Evolutionary conservation across 352 stramenopile genomes (phyloP).

Genomic region (Pythium periplocum): DNA sequence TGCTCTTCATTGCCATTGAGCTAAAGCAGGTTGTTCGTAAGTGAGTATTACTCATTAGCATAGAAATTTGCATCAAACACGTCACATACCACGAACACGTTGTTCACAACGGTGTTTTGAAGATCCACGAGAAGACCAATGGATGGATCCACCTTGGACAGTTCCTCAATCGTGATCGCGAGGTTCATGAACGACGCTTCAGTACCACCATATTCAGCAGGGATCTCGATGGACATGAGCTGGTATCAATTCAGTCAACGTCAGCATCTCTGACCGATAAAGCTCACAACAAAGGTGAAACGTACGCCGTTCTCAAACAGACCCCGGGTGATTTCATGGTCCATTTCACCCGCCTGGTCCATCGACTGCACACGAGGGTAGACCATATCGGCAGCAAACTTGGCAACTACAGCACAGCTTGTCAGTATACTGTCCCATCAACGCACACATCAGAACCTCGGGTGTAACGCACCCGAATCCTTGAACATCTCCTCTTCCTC

Average conservation of each 20-base stretch:
- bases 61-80: not conserved
- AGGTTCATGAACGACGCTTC: slow-evolving; percentile 94
- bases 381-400: slow-evolving; percentile 85
- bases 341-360: slow-evolving; percentile 89
- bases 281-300: slow-evolving; percentile 2
- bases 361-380: slow-evolving; percentile 88
- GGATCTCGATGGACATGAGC: slow-evolving; percentile 96
- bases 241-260: not conserved
- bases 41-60: not conserved
- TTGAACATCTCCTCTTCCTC: slow-evolving; percentile 83
- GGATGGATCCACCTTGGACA: slow-evolving; percentile 93
- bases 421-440: not conserved
- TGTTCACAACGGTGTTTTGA: slow-evolving; percentile 95
- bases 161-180: slow-evolving; percentile 95
- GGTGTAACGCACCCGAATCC: slow-evolving; percentile 50
- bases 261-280: no score
- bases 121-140: slow-evolving; percentile 94
- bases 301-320: slow-evolving; percentile 90
- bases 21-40: slow-evolving; percentile 14
- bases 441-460: no score
- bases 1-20: slow-evolving; percentile 69
- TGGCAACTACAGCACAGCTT: slow-evolving; percentile 34
- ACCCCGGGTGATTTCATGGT: slow-evolving; percentile 83
- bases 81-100: slow-evolving; percentile 84
- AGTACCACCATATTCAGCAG: slow-evolving; percentile 87